Base-by-base conservation (phyloP, 208 protist genomes). In the Acanthamoeba castellanii region DNA sequence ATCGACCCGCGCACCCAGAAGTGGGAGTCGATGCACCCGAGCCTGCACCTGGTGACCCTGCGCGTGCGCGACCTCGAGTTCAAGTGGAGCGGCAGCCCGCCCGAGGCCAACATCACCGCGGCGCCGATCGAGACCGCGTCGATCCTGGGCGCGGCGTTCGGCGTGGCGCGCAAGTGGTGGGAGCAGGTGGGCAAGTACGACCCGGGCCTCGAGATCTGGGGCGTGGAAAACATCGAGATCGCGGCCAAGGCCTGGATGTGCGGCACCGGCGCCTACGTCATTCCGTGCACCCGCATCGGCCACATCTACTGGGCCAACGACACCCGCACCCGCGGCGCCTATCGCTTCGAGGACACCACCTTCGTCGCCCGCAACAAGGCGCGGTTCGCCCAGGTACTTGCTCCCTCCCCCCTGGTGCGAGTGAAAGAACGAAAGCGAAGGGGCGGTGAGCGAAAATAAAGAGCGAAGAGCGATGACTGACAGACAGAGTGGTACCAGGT, bases 201-300 rank as follows among this genome's bases (percentile, higher is more conserved):
- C 47, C 76, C 76, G 9, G 76, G 76, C 25, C 76, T 85, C 42
- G 76, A 47, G 76, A 57, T 85, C 42, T 85, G 76, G 76, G 76
- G 76, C 76, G 76, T 85, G 42, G 76, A 85, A 42, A 85, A 85
- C 76, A 85, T 85, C 76, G 76, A 85, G 76, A 85, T 85, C 76
- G 76, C 76, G 22, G 76, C 76, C 76, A 85, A 85, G 76, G 76
- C 76, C 42, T 85, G 76, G 76, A 85, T 85, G 76, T 85, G 76
- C 47, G 76, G 76, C 3, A 55, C 76, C 5, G 76, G 76, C 30
- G 76, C 76, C 76, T 85, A 85, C 45, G 76, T 85, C 8, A 11
- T 85, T 5, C 76, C 76, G 18, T 85, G 76, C 76, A 20, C 76
- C 14, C 76, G 76, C 45, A 85, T 85, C 76, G 76, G 76, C 4